Conservation (phyloP, 2,329 filamentous ascomycete genomes). For the Ascocoryne sarcoides region DNA sequence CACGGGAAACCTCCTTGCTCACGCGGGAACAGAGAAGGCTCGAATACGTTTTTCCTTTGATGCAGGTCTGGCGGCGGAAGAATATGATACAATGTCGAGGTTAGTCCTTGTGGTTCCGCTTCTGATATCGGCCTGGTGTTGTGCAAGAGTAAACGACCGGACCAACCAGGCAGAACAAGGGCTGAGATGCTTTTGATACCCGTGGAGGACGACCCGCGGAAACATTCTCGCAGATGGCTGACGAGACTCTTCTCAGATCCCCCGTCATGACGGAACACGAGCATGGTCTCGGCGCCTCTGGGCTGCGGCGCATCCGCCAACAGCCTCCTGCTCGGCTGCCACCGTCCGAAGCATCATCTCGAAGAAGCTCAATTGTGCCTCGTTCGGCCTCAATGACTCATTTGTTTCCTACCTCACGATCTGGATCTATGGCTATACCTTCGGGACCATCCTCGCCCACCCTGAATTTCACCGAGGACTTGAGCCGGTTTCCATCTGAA, state of each 20-base stretch:
- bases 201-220: too few species aligned
- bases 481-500: constrained; percentile 87
- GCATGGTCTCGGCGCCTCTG: constrained; percentile 75
- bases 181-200: too few species aligned
- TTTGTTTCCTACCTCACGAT: constrained; percentile 43
- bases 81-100: constrained; percentile 68
- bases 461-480: constrained; percentile 70
- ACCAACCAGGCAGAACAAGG: too few species aligned
- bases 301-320: constrained; percentile 88
- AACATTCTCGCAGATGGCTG: constrained; percentile 9
- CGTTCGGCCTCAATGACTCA: constrained; percentile 65
- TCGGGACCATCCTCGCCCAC: constrained; percentile 62
- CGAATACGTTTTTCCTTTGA: constrained; percentile 71
- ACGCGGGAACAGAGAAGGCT: constrained; percentile 41
- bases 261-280: constrained; percentile 79
- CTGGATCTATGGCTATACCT: constrained; percentile 20
- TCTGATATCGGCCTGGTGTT: too few species aligned
- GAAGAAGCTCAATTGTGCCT: constrained; percentile 49
- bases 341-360: constrained; percentile 54
- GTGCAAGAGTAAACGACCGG: too few species aligned
- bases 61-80: constrained; percentile 50
- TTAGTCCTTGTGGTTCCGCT: constrained; percentile 45
- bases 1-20: constrained; percentile 49
- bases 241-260: constrained; percentile 46
- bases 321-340: constrained; percentile 61